Evolutionary conservation across 176 grass and related monocot species (phyloP).

Genomic region (Avena sativa): DNA sequence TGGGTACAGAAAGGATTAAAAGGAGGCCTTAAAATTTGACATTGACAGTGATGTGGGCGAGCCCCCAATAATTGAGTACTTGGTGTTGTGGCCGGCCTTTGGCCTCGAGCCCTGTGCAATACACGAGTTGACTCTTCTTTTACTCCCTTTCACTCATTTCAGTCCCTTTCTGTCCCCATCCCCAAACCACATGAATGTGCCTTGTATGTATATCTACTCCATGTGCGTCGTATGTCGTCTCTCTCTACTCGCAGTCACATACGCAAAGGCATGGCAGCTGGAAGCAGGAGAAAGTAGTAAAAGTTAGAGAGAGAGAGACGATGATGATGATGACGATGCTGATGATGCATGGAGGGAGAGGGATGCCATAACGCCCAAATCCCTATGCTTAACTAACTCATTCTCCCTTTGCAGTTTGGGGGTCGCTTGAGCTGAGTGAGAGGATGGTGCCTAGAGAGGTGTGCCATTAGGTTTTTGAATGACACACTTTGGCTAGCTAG

Average conservation of each 20-base stretch:
- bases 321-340: neutral
- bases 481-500: conserved; percentile 34
- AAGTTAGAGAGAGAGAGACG: neutral
- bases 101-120: conserved; percentile 89
- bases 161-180: conserved; percentile 88
- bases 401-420: conserved; percentile 62
- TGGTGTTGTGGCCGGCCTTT: conserved; percentile 31
- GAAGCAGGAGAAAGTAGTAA: conserved; percentile 28
- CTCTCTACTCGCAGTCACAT: neutral
- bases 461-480: conserved; percentile 52
- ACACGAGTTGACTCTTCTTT: conserved; percentile 93
- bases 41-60: conserved; percentile 61
- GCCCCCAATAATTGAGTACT: conserved; percentile 78
- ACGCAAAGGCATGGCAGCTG: neutral
- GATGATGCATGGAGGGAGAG: neutral
- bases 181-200: conserved; percentile 59
- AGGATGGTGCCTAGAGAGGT: conserved; percentile 56
- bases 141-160: conserved; percentile 81
- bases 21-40: conserved; percentile 54
- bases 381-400: conserved; percentile 88
- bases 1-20: conserved; percentile 51
- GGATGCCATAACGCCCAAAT: conserved; percentile 67
- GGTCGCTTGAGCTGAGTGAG: conserved; percentile 49
- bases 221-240: conserved; percentile 14
- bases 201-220: conserved; percentile 29